Conservation (phyloP, 768 basidiomycete genomes). For the Leccinum obscurum region DNA sequence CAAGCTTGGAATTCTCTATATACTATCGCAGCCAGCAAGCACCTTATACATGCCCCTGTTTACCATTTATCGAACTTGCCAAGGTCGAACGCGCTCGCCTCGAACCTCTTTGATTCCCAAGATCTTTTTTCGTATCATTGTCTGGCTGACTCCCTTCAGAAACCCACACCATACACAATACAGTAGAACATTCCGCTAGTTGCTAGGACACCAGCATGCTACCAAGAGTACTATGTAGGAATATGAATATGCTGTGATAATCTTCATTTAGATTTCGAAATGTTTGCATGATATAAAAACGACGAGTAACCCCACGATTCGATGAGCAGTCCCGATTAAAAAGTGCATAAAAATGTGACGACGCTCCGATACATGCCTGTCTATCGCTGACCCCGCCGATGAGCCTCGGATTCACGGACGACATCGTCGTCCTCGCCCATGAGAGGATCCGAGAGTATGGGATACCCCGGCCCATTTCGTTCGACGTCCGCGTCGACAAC, state of each 20-base stretch:
- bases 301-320: no score
- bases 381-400: neutral
- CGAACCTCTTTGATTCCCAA: no score
- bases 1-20: no score
- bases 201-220: neutral
- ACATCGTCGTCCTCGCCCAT: slow-evolving; percentile 15
- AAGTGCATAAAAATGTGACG: neutral
- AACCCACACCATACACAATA: no score
- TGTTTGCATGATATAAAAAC: neutral
- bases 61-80: no score
- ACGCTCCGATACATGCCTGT: neutral
- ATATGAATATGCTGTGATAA: neutral
- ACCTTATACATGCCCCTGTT: no score
- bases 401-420: slow-evolving; percentile 10
- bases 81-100: no score
- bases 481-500: slow-evolving; percentile 17
- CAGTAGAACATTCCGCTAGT: neutral
- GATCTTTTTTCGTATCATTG: no score
- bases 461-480: slow-evolving; percentile 5
- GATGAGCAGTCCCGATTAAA: no score
- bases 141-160: no score
- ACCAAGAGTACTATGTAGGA: neutral
- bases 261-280: neutral
- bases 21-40: no score
- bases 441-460: slow-evolving; percentile 14